Percentiles rank a stretch among this genome's conserved stretches.
Evolutionary conservation across 441 rosid species (phyloP).

Genomic region (Euphorbia schlechtendalii): DNA sequence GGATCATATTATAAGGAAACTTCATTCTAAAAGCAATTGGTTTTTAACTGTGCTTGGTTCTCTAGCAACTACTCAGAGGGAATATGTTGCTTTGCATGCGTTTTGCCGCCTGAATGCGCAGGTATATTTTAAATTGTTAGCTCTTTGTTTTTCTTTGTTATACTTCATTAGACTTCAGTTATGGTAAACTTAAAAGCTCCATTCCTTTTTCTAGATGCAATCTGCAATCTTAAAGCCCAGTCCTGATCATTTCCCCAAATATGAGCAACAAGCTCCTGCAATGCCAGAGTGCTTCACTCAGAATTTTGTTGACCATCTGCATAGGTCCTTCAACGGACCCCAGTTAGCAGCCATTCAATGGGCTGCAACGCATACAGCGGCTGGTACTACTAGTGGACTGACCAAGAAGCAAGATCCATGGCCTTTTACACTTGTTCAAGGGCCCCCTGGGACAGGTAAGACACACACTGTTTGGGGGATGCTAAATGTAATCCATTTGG

Average conservation of each 20-base stretch:
- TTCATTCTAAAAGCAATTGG: conserved; percentile 78
- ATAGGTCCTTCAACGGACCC: conserved; percentile 80
- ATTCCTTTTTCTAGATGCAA: conserved; percentile 64
- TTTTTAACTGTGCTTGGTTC: conserved; percentile 92
- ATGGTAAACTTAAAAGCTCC: conserved; percentile 15
- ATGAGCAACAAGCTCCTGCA: conserved; percentile 83
- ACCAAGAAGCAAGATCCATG: conserved; percentile 93
- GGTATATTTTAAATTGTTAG: conserved; percentile 31
- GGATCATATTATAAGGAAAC: conserved; percentile 80
- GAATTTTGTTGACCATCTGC: conserved; percentile 72
- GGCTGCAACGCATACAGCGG: conserved; percentile 99
- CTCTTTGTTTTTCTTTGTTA: conserved; percentile 5
- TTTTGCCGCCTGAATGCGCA: conserved; percentile 89
- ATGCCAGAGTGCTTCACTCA: conserved; percentile 95
- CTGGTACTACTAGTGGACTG: conserved; percentile 83
- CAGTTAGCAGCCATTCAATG: conserved; percentile 94
- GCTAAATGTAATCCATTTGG: conserved; percentile 98
- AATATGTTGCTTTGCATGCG: conserved; percentile 96
- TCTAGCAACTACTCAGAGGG: conserved; percentile 97
- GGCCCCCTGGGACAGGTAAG: conserved; percentile 99
- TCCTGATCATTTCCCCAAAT: conserved; percentile 88
- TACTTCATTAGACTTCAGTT: conserved; percentile 12
- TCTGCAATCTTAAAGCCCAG: conserved; percentile 91
- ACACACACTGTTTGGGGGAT: conserved; percentile 99
- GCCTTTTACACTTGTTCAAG: conserved; percentile 99